These are phyloP conservation scores for Hyparrhenia diplandra DNA, from an alignment of 176 grass and related monocot species.

Conservation along the genomic window DNA sequence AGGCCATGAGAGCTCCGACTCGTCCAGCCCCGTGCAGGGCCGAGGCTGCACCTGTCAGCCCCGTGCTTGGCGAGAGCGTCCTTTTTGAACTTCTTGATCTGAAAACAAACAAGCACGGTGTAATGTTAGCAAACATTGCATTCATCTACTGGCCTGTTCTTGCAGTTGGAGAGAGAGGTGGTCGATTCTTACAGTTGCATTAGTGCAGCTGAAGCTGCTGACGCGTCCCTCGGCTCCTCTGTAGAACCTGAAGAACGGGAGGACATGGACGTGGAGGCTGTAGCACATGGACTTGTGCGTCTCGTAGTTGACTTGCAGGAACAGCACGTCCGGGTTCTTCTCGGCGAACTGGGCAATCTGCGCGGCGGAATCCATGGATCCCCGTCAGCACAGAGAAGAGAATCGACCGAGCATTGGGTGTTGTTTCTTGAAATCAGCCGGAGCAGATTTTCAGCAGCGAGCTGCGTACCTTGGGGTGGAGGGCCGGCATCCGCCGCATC, in stretches of 20 bases:
- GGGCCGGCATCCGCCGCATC: conserved; percentile 68
- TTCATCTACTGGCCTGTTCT: background rate
- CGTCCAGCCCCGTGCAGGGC: conserved; percentile 71
- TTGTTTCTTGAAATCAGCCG: background rate
- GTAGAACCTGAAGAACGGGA: conserved; percentile 95
- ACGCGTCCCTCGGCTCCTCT: conserved; percentile 75
- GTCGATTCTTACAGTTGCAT: conserved; percentile 59
- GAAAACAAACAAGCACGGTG: background rate
- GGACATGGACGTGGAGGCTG: conserved; percentile 83
- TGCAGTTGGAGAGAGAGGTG: background rate
- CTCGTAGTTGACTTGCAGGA: conserved; percentile 92
- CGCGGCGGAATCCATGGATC: background rate
- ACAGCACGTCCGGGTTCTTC: conserved; percentile 56
- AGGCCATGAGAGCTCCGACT: conserved; percentile 66
- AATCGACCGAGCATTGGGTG: background rate
- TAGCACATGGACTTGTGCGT: conserved; percentile 94
- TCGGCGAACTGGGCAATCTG: conserved; percentile 77
- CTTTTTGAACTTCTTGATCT: conserved; percentile 97
- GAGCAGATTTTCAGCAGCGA: background rate
- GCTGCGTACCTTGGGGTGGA: conserved; percentile 75
- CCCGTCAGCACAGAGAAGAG: background rate
- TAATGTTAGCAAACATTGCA: background rate
- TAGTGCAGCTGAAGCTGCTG: conserved; percentile 98
- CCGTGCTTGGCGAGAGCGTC: conserved; percentile 82
- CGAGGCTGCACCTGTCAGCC: conserved; percentile 70